These are phyloP conservation scores for Alternaria brassicicola DNA, from an alignment of 2,329 filamentous ascomycete species.

Conservation along the genomic window DNA sequence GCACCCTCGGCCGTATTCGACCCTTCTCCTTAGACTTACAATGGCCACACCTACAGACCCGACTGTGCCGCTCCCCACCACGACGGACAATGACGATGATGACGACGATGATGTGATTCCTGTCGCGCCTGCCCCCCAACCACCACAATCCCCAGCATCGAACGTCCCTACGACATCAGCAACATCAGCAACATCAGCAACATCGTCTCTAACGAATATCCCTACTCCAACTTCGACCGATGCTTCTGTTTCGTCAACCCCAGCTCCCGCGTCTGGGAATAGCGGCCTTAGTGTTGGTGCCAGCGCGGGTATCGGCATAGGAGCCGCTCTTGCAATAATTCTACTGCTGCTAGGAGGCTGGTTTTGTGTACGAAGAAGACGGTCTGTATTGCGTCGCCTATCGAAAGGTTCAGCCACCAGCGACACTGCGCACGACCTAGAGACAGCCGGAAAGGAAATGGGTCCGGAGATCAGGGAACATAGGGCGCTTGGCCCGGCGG, in stretches of 20 bases:
- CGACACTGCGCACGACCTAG: constrained; percentile 20
- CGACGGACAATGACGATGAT: constrained; percentile 17
- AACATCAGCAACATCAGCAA: background rate
- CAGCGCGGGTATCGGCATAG: constrained; percentile 26
- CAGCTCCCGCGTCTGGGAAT: background rate
- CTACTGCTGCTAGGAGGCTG: constrained; percentile 18
- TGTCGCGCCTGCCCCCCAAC: background rate
- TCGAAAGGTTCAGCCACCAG: background rate
- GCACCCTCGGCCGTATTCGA: background rate
- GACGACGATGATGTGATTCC: constrained; percentile 18
- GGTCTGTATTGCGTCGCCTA: background rate
- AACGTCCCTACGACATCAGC: background rate
- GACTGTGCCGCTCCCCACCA: constrained; percentile 15
- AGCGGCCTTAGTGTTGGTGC: constrained; percentile 15
- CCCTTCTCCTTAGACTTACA: background rate
- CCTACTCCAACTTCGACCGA: constrained; percentile 6
- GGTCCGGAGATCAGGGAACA: constrained; percentile 12
- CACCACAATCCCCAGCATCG: background rate
- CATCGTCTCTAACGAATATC: background rate
- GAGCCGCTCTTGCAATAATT: constrained; percentile 19
- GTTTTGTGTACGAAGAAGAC: constrained; percentile 19
- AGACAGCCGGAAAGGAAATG: constrained; percentile 8
- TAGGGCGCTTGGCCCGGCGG: background rate
- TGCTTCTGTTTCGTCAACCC: background rate
- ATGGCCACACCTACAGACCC: constrained; percentile 20